These are phyloP conservation scores for Coccomyxa sp. DNA, from an alignment of 139 green algal species.

Conservation along the genomic window DNA sequence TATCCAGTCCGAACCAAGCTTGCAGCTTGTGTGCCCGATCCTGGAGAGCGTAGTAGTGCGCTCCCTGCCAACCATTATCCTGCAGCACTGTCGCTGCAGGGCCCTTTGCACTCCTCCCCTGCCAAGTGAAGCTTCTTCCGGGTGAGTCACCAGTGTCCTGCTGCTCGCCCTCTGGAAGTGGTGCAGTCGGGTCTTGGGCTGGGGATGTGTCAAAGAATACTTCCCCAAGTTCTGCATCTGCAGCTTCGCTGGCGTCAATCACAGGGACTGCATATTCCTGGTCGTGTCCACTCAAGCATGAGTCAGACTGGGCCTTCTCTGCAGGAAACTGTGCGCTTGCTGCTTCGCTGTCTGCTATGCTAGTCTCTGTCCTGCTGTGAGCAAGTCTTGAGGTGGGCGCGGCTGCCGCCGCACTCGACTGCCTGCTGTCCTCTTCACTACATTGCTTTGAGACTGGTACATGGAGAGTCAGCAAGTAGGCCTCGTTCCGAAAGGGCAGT, in stretches of 20 bases:
- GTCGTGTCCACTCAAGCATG: too few relatives aligned
- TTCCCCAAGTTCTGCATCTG: too few relatives aligned
- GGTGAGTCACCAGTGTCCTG: background rate
- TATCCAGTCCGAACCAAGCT: conserved; percentile 64
- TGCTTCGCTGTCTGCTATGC: background rate
- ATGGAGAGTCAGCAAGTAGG: conserved; percentile 51
- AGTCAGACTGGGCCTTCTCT: too few relatives aligned
- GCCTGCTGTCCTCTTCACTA: too few relatives aligned
- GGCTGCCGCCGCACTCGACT: background rate
- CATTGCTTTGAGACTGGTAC: background rate
- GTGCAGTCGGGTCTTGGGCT: background rate
- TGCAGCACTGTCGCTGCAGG: background rate
- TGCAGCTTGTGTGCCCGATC: conserved; percentile 55
- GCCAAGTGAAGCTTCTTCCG: background rate
- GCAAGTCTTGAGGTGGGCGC: background rate
- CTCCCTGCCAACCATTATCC: background rate
- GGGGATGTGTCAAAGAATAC: background rate
- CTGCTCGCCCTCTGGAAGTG: background rate
- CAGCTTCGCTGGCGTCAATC: too few relatives aligned
- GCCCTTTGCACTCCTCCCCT: background rate
- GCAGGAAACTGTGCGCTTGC: too few relatives aligned
- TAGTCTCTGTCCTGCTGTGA: background rate
- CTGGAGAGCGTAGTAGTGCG: background rate
- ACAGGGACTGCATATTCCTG: too few relatives aligned
- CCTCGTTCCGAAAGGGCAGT: conserved; percentile 34